These are phyloP conservation scores for Tolypocladium endophyticum DNA, from an alignment of 2,329 filamentous ascomycete species.

Conservation along the genomic window DNA sequence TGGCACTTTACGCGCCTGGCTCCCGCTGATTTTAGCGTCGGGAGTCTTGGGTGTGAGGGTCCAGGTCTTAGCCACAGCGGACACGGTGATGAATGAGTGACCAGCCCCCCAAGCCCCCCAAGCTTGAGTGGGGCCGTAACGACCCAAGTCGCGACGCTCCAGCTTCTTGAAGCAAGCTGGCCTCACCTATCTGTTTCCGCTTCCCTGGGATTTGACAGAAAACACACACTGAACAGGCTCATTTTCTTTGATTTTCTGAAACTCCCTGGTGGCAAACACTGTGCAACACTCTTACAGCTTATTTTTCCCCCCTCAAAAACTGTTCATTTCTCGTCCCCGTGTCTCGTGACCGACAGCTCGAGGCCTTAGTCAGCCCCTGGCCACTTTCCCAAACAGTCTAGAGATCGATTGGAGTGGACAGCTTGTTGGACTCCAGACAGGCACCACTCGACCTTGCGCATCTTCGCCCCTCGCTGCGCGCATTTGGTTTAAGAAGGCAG, in stretches of 20 bases:
- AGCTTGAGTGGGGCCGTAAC: background rate
- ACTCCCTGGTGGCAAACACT: background rate
- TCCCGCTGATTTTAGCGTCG: background rate
- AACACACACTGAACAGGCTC: background rate
- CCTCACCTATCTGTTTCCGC: background rate
- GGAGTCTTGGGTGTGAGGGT: background rate
- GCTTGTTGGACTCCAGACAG: conserved; percentile 3
- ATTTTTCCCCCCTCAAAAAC: background rate
- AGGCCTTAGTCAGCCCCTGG: conserved; percentile 2
- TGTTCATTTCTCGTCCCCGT: background rate
- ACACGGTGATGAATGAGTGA: background rate
- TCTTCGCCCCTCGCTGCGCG: background rate
- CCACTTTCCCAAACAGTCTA: background rate
- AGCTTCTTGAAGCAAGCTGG: background rate
- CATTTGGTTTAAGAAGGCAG: conserved; percentile 4
- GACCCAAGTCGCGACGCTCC: background rate
- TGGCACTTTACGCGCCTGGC: conserved; percentile 3
- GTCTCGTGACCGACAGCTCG: background rate
- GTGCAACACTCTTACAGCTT: background rate
- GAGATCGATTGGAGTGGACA: conserved; percentile 8
- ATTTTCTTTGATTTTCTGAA: background rate
- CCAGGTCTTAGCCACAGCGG: background rate
- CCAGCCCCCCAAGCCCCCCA: background rate
- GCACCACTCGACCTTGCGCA: background rate
- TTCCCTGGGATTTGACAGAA: background rate